phyloP scores from a whole-genome alignment of 495 filamentous ascomycete genomes.

The Daldinia vernicosa region DNA sequence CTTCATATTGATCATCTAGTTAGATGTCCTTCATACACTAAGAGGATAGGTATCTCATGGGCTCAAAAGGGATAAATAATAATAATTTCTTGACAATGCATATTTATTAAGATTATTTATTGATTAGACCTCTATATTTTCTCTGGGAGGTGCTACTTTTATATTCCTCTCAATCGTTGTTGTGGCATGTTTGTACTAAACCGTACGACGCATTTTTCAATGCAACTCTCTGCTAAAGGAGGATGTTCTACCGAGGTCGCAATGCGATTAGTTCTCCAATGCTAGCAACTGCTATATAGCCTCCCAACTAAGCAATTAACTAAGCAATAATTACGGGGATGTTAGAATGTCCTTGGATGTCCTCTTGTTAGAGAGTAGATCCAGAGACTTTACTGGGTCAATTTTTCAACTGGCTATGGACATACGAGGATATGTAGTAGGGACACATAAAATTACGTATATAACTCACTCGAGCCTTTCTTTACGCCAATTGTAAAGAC shows the following conservation, averaged over 20 bases:
- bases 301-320: background rate
- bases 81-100: background rate
- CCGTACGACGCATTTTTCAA: background rate
- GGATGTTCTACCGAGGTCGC: slow-evolving; percentile 28
- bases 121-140: background rate
- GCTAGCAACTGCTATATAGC: background rate
- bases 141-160: background rate
- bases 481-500: background rate
- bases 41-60: too few relatives aligned
- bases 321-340: background rate
- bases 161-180: background rate
- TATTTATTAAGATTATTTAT: background rate
- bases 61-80: background rate
- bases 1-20: background rate
- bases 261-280: slow-evolving; percentile 12
- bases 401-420: background rate
- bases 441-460: background rate
- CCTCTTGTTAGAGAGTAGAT: background rate
- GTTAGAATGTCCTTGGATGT: background rate
- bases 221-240: slow-evolving; percentile 27
- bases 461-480: background rate
- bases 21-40: too few relatives aligned
- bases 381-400: background rate
- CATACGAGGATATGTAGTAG: background rate
- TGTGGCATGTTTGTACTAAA: background rate